These are phyloP conservation scores for Auriscalpium vulgare DNA, from an alignment of 768 basidiomycete genomes.

Conservation along the genomic window DNA sequence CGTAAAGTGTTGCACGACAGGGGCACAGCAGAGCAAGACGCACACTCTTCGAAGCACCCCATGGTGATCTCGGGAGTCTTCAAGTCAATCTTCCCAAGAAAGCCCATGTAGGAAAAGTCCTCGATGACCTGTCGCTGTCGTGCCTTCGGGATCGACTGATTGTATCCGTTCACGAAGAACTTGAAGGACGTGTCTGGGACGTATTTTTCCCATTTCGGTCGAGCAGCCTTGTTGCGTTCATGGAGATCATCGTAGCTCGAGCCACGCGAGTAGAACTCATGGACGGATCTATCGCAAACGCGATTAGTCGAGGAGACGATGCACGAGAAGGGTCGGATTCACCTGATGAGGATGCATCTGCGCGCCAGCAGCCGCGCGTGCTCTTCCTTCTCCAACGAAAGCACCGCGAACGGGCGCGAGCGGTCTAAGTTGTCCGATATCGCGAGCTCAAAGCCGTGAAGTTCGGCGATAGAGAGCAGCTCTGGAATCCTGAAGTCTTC, in stretches of 20 bases:
- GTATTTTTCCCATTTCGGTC: conserved; percentile 49
- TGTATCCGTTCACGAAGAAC: conserved; percentile 67
- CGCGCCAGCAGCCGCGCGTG: conserved; percentile 67
- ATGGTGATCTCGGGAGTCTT: conserved; percentile 66
- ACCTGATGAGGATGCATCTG: conserved; percentile 84
- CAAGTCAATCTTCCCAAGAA: conserved; percentile 77
- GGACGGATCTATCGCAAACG: conserved; percentile 50
- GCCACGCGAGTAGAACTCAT: conserved; percentile 72
- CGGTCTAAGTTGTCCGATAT: conserved; percentile 40
- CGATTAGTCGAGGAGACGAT: not conserved
- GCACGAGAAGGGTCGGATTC: not conserved
- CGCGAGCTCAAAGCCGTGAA: conserved; percentile 54
- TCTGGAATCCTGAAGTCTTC: conserved; percentile 81
- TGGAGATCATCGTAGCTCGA: conserved; percentile 66
- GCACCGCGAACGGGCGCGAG: conserved; percentile 65
- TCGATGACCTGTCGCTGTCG: conserved; percentile 66
- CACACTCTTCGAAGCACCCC: conserved; percentile 85
- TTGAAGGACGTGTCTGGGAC: conserved; percentile 68
- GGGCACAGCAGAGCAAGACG: conserved; percentile 16
- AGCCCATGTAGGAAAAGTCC: conserved; percentile 78
- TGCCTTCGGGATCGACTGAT: conserved; percentile 62
- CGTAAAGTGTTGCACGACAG: conserved; percentile 13
- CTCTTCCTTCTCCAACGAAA: conserved; percentile 60
- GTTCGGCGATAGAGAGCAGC: conserved; percentile 66
- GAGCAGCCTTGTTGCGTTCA: conserved; percentile 34